phyloP scores from a whole-genome alignment of 371 early-diverging fungal species.

The Lichtheimia ramosa region DNA sequence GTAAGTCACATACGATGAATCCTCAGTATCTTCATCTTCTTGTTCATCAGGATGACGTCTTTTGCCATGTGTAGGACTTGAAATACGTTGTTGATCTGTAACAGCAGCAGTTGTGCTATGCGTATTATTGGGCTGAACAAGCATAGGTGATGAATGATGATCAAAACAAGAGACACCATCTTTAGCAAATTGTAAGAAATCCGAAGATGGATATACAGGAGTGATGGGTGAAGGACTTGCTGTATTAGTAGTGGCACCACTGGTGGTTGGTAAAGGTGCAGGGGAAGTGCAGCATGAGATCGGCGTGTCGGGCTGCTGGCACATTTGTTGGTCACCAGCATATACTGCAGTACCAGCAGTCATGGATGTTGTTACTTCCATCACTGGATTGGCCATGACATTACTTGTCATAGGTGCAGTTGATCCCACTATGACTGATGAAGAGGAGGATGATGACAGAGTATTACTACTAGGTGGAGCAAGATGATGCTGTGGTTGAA shows the following conservation, averaged over 20 bases:
- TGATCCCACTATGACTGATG: not conserved
- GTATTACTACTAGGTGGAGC: not conserved
- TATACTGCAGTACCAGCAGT: not conserved
- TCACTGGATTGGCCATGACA: not conserved
- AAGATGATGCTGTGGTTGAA: not conserved
- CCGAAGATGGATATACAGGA: slow-evolving; percentile 5
- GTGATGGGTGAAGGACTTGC: slow-evolving; percentile 26
- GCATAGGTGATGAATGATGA: slow-evolving; percentile 9
- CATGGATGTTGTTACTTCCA: not conserved
- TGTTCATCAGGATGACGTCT: slow-evolving; percentile 1
- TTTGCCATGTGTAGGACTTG: slow-evolving; percentile 1
- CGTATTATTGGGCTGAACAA: slow-evolving; percentile 17
- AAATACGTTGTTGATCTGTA: not conserved
- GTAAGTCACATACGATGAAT: not conserved
- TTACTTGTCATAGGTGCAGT: not conserved
- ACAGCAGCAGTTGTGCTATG: not conserved
- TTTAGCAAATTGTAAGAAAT: slow-evolving; percentile 1
- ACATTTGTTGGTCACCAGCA: not conserved
- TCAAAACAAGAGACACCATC: not conserved
- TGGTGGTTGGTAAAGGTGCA: slow-evolving; percentile 12
- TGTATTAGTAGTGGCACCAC: slow-evolving; percentile 12
- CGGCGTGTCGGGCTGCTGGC: slow-evolving; percentile 6
- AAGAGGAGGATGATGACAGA: not conserved
- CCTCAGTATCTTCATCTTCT: not conserved
- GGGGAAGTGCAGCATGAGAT: slow-evolving; percentile 27